Conservation (phyloP, 1,139 yeast species). For the Casaregolazyma suthepensis region DNA sequence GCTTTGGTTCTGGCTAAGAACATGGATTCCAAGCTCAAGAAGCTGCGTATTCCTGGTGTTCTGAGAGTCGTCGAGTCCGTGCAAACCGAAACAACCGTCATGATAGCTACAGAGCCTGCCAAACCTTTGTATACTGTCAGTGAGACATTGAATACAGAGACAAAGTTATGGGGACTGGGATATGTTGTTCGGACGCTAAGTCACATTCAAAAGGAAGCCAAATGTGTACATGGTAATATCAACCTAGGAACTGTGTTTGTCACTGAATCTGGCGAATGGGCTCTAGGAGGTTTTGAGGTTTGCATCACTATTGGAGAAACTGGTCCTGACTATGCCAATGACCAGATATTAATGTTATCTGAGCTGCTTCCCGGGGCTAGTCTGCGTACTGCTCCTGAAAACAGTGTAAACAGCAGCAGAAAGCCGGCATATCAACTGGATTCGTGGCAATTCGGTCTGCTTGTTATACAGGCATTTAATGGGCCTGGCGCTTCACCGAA, state of each 20-base stretch:
- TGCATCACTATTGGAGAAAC: constrained; percentile 37
- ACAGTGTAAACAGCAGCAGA: constrained; percentile 33
- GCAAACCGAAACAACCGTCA: constrained; percentile 52
- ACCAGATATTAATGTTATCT: constrained; percentile 21
- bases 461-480: constrained; percentile 47
- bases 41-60: constrained; percentile 74
- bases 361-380: constrained; percentile 31
- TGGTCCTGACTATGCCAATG: constrained; percentile 20
- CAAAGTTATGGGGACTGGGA: constrained; percentile 54
- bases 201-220: constrained; percentile 58
- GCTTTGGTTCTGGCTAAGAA: constrained; percentile 52
- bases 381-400: constrained; percentile 42
- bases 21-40: constrained; percentile 57
- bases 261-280: constrained; percentile 74
- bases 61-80: constrained; percentile 62
- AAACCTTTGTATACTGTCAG: constrained; percentile 43
- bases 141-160: constrained; percentile 27
- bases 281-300: constrained; percentile 75
- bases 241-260: constrained; percentile 55
- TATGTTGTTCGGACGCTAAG: constrained; percentile 42
- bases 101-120: constrained; percentile 73
- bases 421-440: constrained; percentile 39
- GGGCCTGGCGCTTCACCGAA: constrained; percentile 15
- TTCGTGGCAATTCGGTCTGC: constrained; percentile 55
- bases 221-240: constrained; percentile 61